phyloP scores from a whole-genome alignment of 1,284 basidiomycete species.

The Pseudomicrostroma phylloplanum region DNA sequence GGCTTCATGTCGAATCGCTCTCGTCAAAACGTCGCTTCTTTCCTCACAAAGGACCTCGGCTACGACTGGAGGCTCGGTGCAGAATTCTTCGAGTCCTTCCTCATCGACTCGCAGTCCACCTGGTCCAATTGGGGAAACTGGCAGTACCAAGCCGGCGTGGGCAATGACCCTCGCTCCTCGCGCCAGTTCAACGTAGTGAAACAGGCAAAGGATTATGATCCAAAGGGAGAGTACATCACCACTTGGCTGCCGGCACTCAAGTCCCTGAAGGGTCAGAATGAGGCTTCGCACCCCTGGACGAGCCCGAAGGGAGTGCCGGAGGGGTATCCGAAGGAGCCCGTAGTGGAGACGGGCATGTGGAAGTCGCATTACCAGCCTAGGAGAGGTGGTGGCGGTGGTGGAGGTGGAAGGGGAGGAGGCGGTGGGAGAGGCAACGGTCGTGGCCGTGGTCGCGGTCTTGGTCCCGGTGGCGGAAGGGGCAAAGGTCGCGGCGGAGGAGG shows the following conservation, averaged over 20 bases:
- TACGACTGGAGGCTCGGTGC: slow-evolving; percentile 40
- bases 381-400: slow-evolving; percentile 12
- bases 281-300: slow-evolving; percentile 37
- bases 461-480: slow-evolving; percentile 39
- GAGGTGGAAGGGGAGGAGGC: slow-evolving; percentile 13
- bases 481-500: slow-evolving; percentile 6
- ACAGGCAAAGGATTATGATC: slow-evolving; percentile 40
- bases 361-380: slow-evolving; percentile 24
- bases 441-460: slow-evolving; percentile 53
- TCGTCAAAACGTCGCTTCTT: slow-evolving; percentile 36
- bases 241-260: slow-evolving; percentile 30
- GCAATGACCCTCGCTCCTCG: slow-evolving; percentile 38
- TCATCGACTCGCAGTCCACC: slow-evolving; percentile 37
- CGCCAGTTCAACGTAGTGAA: slow-evolving; percentile 45
- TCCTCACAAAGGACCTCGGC: slow-evolving; percentile 38
- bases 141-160: slow-evolving; percentile 44
- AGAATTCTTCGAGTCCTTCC: slow-evolving; percentile 34
- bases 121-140: slow-evolving; percentile 33
- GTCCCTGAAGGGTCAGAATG: slow-evolving; percentile 7
- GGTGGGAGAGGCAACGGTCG: slow-evolving; percentile 49
- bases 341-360: slow-evolving; percentile 39
- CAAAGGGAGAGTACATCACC: slow-evolving; percentile 24
- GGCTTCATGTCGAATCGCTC: slow-evolving; percentile 57
- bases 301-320: slow-evolving; percentile 7
- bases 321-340: slow-evolving; percentile 27